Conservation (phyloP, 2,329 filamentous ascomycete species). For the Chaetothyriales sp. region DNA sequence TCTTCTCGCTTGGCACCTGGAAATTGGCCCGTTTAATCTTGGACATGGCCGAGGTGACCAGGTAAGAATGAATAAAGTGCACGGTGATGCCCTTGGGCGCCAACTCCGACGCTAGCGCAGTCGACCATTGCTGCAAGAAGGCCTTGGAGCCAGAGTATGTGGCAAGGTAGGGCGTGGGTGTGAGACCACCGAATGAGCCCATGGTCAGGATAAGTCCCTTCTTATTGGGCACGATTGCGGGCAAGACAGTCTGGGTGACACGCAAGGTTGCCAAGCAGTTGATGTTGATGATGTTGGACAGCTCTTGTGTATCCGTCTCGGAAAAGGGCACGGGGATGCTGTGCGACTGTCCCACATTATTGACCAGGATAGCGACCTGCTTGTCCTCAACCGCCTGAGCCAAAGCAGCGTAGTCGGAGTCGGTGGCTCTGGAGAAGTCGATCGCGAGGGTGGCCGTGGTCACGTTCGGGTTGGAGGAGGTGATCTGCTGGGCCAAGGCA, state of each 20-base stretch:
- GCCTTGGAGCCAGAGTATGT: conserved; percentile 97
- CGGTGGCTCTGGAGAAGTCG: conserved; percentile 61
- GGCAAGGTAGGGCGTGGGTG: conserved; percentile 79
- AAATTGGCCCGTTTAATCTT: conserved; percentile 71
- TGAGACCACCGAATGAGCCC: conserved; percentile 88
- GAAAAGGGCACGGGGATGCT: conserved; percentile 81
- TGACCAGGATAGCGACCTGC: conserved; percentile 77
- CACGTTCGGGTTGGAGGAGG: conserved; percentile 50
- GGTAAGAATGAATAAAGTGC: conserved; percentile 80
- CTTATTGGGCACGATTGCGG: conserved; percentile 69
- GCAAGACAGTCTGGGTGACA: conserved; percentile 70
- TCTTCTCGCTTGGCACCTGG: conserved; percentile 64
- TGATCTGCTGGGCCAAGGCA: conserved; percentile 58
- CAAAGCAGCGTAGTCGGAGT: conserved; percentile 66
- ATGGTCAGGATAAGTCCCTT: conserved; percentile 86
- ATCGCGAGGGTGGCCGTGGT: conserved; percentile 70
- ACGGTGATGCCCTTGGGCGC: conserved; percentile 68
- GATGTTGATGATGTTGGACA: conserved; percentile 82
- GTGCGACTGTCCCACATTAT: conserved; percentile 94
- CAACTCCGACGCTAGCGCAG: conserved; percentile 68
- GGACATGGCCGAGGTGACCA: conserved; percentile 92
- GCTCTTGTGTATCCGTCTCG: conserved; percentile 61
- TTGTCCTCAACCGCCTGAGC: conserved; percentile 53
- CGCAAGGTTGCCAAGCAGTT: conserved; percentile 86
- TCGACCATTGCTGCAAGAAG: conserved; percentile 94